A percentile compares a stretch with the other conserved stretches of the same genome.
These are phyloP conservation scores for Fusarium mundagurra DNA, from an alignment of 2,329 filamentous ascomycete genomes.

Conservation along the genomic window DNA sequence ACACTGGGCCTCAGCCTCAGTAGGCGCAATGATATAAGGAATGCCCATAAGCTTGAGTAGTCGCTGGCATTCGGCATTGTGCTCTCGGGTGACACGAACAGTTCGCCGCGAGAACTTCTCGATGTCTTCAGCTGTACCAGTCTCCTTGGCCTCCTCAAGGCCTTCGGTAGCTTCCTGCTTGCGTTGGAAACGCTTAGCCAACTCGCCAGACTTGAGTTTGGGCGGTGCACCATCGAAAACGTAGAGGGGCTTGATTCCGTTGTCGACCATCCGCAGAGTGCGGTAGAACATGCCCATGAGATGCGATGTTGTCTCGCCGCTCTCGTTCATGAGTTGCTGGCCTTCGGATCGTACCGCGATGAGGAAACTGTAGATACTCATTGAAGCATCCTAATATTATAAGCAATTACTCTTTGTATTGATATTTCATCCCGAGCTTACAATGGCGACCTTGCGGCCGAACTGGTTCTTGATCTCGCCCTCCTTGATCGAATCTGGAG, in stretches of 20 bases:
- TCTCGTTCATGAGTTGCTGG: slow-evolving; percentile 94
- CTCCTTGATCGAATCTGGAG: slow-evolving; percentile 93
- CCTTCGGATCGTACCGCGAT: slow-evolving; percentile 97
- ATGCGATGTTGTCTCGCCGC: slow-evolving; percentile 96
- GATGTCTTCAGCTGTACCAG: slow-evolving; percentile 94
- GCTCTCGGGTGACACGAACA: slow-evolving; percentile 93
- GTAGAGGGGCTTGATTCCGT: slow-evolving; percentile 97
- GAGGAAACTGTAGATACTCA: slow-evolving; percentile 99
- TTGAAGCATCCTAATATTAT: slow-evolving; percentile 67
- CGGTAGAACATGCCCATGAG: slow-evolving; percentile 99
- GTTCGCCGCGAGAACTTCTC: slow-evolving; percentile 97
- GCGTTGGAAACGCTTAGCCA: slow-evolving; percentile 94
- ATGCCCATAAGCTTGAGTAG: slow-evolving; percentile 95
- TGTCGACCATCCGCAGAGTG: slow-evolving; percentile 96
- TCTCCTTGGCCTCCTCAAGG: slow-evolving; percentile 96
- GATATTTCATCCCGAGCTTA: slow-evolving; percentile 58
- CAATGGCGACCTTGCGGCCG: slow-evolving; percentile 96
- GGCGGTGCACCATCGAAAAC: slow-evolving; percentile 97
- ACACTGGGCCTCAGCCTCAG: slow-evolving; percentile 97
- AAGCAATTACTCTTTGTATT: neutral
- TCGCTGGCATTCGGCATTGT: slow-evolving; percentile 93
- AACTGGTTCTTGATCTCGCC: slow-evolving; percentile 99
- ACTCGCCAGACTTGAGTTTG: slow-evolving; percentile 96
- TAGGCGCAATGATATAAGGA: slow-evolving; percentile 93
- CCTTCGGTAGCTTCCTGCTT: slow-evolving; percentile 92